Evolutionary conservation across 306 rosid genomes (phyloP).

Genomic region (Castanea sativa): DNA sequence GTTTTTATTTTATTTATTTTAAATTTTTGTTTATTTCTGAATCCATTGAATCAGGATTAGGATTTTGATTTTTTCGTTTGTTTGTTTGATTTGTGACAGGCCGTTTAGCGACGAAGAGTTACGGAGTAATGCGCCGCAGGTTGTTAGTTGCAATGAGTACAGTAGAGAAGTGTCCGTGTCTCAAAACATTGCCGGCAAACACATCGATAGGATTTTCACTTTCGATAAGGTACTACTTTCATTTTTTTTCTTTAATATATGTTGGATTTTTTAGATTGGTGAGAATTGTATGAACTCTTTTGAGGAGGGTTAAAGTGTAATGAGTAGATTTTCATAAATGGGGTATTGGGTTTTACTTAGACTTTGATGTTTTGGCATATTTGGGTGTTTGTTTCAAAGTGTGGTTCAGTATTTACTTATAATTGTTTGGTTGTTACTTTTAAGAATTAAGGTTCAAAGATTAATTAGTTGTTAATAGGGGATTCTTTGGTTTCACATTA

Average conservation of each 20-base stretch:
- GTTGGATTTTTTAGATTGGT: neutral
- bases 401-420: neutral
- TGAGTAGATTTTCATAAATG: neutral
- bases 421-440: neutral
- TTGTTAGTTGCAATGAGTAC: conserved; percentile 74
- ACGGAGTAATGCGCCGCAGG: conserved; percentile 88
- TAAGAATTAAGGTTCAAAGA: neutral
- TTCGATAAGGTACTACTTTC: conserved; percentile 68
- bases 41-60: neutral
- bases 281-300: neutral
- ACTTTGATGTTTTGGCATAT: too few species aligned
- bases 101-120: conserved; percentile 92
- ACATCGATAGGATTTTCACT: conserved; percentile 80
- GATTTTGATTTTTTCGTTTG: neutral
- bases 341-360: neutral
- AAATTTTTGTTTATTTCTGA: neutral
- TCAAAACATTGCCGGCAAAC: conserved; percentile 89
- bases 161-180: conserved; percentile 80
- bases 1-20: neutral
- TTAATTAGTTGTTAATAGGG: neutral
- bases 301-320: neutral
- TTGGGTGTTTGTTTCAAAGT: neutral
- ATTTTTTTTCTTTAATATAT: neutral
- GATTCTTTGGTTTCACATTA: neutral
- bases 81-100: conserved; percentile 23